Evolutionary conservation across 169 alveolate species (phyloP).

Genomic region (Plasmodium falciparum): DNA sequence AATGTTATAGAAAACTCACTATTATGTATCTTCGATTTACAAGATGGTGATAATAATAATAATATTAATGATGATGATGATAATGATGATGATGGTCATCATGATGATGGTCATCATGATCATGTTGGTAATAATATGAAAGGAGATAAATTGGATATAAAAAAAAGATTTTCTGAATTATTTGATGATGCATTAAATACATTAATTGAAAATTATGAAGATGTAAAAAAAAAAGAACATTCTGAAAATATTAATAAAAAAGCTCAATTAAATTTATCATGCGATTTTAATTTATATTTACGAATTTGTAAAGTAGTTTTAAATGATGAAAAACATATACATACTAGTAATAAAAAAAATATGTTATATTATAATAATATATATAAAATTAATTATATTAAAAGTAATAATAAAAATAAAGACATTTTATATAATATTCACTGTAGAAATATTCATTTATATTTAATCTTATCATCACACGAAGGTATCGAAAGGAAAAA

Average conservation of each 20-base stretch:
- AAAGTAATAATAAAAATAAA: conserved; percentile 16
- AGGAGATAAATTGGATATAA: conserved; percentile 18
- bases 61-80: background rate
- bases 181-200: conserved; percentile 44
- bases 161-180: conserved; percentile 15
- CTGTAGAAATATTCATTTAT: conserved; percentile 1
- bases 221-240: conserved; percentile 15
- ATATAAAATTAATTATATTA: conserved; percentile 38
- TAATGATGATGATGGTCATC: too few species aligned
- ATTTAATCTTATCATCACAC: background rate
- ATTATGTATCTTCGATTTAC: conserved; percentile 12
- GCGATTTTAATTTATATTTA: conserved; percentile 66
- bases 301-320: conserved; percentile 40
- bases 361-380: conserved; percentile 48
- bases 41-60: background rate
- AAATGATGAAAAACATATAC: conserved; percentile 24
- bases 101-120: too few species aligned
- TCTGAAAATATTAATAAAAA: conserved; percentile 2
- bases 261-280: conserved; percentile 46
- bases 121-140: background rate
- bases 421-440: conserved; percentile 41
- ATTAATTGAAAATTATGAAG: conserved; percentile 42
- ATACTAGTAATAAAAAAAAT: conserved; percentile 9
- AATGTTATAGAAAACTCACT: conserved; percentile 42
- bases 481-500: background rate